A percentile compares a stretch with the other conserved stretches of the same genome.
phyloP scores from a whole-genome alignment of 352 stramenopile species.

The Phytophthora megakarya region DNA sequence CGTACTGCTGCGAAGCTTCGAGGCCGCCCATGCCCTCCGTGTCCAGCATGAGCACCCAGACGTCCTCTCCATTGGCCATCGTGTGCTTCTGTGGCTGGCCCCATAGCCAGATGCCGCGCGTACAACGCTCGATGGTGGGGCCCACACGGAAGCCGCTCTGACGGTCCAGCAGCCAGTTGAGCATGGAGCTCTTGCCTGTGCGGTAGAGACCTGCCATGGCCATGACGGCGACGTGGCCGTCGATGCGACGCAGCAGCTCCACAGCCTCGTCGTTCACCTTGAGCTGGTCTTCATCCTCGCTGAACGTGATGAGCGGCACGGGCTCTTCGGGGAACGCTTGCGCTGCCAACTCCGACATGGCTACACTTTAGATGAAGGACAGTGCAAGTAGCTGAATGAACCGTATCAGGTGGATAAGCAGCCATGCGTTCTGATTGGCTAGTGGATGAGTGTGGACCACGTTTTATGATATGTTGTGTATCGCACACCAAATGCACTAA shows the following conservation, averaged over 20 bases:
- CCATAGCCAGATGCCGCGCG: constrained; percentile 89
- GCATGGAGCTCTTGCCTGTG: constrained; percentile 88
- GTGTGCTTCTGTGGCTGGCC: constrained; percentile 61
- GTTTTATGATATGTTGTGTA: constrained; percentile 12
- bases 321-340: constrained; percentile 74
- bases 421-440: constrained; percentile 12
- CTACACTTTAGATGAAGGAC: constrained; percentile 10
- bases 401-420: constrained; percentile 17
- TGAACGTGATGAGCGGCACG: constrained; percentile 87
- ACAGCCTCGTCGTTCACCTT: constrained; percentile 83
- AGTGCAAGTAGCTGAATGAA: constrained; percentile 6
- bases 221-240: constrained; percentile 78
- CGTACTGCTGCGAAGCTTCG: constrained; percentile 86
- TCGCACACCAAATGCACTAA: constrained; percentile 9
- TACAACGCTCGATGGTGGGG: constrained; percentile 83
- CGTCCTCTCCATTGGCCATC: constrained; percentile 68
- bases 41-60: constrained; percentile 87
- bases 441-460: not conserved
- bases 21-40: constrained; percentile 87
- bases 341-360: constrained; percentile 35
- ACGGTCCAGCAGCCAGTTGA: constrained; percentile 85
- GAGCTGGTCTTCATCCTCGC: constrained; percentile 78
- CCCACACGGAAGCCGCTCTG: constrained; percentile 79
- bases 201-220: constrained; percentile 88
- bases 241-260: constrained; percentile 66